A percentile compares a stretch with the other conserved stretches of the same genome.
These are phyloP conservation scores for Vanderwaltozyma tropicalis DNA, from an alignment of 805 yeast species.

Conservation along the genomic window DNA sequence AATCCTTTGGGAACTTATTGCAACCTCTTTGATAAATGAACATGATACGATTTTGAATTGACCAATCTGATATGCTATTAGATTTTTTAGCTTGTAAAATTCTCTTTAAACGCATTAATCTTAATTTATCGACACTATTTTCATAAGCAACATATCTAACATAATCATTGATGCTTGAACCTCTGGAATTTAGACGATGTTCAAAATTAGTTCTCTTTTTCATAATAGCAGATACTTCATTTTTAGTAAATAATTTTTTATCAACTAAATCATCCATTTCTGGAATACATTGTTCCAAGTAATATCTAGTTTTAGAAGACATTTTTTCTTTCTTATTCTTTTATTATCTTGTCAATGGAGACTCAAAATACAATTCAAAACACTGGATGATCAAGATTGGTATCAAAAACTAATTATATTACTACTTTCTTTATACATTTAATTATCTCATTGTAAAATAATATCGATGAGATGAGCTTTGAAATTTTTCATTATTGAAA, in stretches of 20 bases:
- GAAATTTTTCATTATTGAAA: conserved; percentile 1
- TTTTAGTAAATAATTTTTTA: conserved; percentile 71
- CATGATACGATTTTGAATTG: conserved; percentile 68
- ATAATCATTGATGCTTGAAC: conserved; percentile 68
- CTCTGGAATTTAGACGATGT: conserved; percentile 77
- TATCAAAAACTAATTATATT: no score
- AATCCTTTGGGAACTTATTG: conserved; percentile 65
- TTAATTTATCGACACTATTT: conserved; percentile 61
- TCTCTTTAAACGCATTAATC: conserved; percentile 60
- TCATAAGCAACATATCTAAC: conserved; percentile 74
- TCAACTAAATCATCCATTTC: conserved; percentile 82
- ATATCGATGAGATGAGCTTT: conserved; percentile 13
- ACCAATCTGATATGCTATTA: conserved; percentile 75
- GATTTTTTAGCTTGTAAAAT: conserved; percentile 45
- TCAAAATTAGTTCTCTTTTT: conserved; percentile 93
- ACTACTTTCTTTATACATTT: no score
- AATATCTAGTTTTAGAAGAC: conserved; percentile 48
- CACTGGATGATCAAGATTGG: no score
- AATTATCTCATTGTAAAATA: no score
- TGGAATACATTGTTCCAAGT: conserved; percentile 66
- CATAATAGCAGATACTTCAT: conserved; percentile 77
- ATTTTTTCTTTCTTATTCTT: conserved; percentile 19
- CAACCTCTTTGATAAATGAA: conserved; percentile 80
- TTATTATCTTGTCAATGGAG: neutral
- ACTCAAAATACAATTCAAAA: neutral